Evolutionary conservation across 2,329 filamentous ascomycete species (phyloP), one percentile per base, ranked within the genome.

Genomic region (Colletotrichum costaricense): DNA sequence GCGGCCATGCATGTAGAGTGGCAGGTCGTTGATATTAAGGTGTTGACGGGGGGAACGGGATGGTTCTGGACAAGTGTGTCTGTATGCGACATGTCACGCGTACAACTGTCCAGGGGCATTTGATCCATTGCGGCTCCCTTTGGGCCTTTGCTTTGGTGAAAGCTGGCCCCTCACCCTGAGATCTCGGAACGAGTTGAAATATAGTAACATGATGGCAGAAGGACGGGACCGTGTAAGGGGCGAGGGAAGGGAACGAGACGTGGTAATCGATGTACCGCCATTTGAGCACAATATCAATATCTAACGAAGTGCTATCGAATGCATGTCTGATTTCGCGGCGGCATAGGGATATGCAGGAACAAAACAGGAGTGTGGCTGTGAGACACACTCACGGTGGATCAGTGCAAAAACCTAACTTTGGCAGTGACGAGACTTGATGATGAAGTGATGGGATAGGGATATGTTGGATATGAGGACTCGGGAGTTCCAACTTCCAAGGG

Each of bases 21-120:
- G 69, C 63, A 72, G 69, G 65, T 64, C 49, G 69, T 72, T 69
- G 30, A 72, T 46, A 69, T 72, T 60, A 64, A 72, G 54, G 66
- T 72, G 59, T 56, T 60, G 57, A 63, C 22, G 64, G 52, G 30
- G 54, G 55, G 24, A 54, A 70, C 9, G 38, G 49, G 38, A 49
- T n/a, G 42, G 42, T 49, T 49, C 42, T 49, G 42, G 42, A 49
- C 42, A 49, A 49, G 42, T 22, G 42, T 49, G 19, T 49, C 42
- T 49, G 42, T 35, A 56, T 62, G 42, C 46, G 28, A 26, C 49
- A 38, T 42, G 46, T 58, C 65, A 69, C 64, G 38, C 58, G 35
- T 67, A 57, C 12, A 26, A 46, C 26, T 28, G 24, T 28, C 24
- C 63, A 30, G 7, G 62, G 54, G 19, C 4, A 14, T 33, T 33